A percentile compares a stretch with the other conserved stretches of the same genome.
Evolutionary conservation across 2,329 filamentous ascomycete species (phyloP).

Genomic region (Talaromyces pinophilus): DNA sequence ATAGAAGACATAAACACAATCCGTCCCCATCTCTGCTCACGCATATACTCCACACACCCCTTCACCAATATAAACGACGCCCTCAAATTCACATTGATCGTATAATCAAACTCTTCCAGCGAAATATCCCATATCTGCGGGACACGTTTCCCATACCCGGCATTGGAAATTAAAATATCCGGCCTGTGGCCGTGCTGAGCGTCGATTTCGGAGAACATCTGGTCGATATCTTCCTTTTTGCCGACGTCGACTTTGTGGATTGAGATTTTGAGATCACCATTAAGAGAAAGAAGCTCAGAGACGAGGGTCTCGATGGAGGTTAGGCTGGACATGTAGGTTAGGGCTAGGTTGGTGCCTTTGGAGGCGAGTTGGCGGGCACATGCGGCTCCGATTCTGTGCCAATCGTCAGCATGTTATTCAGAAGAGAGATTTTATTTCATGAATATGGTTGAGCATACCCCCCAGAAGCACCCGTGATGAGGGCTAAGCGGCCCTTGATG

Average conservation of each 20-base stretch:
- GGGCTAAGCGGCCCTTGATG: constrained; percentile 56
- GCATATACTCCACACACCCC: constrained; percentile 63
- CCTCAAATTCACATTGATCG: constrained; percentile 62
- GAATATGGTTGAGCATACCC: constrained; percentile 47
- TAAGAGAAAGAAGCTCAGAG: constrained; percentile 41
- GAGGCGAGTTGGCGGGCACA: constrained; percentile 58
- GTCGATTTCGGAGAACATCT: constrained; percentile 58
- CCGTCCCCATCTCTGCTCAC: constrained; percentile 60
- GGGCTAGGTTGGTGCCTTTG: constrained; percentile 56
- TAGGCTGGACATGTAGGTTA: constrained; percentile 60
- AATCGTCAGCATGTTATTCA: neutral
- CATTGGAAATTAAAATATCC: constrained; percentile 67
- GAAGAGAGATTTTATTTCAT: neutral
- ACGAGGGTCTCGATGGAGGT: constrained; percentile 51
- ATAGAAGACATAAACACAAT: constrained; percentile 67
- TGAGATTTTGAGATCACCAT: constrained; percentile 48
- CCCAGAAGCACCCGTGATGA: constrained; percentile 63
- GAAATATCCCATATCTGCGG: constrained; percentile 59
- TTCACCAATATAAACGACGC: constrained; percentile 65
- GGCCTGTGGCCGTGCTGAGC: constrained; percentile 48
- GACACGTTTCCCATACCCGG: constrained; percentile 66
- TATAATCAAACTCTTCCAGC: constrained; percentile 65
- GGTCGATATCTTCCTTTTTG: constrained; percentile 54
- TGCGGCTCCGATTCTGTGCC: constrained; percentile 59
- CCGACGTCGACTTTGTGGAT: constrained; percentile 62